Percentiles rank a stretch among this genome's conserved stretches.
These are phyloP conservation scores for Ochetophila trinervis DNA, from an alignment of 306 rosid genomes.

Conservation along the genomic window DNA sequence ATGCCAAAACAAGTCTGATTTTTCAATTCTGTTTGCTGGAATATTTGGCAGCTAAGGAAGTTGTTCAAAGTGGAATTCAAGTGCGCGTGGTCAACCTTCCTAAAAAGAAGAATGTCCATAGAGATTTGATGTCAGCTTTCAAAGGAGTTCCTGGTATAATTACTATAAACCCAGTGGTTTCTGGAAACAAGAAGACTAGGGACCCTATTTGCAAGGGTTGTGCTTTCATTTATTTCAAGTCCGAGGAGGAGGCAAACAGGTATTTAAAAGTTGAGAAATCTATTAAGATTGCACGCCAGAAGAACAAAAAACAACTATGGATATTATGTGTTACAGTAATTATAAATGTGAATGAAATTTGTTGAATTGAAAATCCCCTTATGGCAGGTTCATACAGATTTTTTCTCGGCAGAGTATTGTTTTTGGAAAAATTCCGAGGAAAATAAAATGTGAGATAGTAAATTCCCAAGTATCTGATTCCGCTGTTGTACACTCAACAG, in stretches of 20 bases:
- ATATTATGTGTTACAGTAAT: background rate
- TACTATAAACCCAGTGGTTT: slow-evolving; percentile 59
- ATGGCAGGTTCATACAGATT: slow-evolving; percentile 58
- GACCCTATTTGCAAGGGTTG: slow-evolving; percentile 92
- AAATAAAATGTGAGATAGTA: slow-evolving; percentile 64
- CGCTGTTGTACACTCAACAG: slow-evolving; percentile 15
- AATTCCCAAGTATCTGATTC: slow-evolving; percentile 34
- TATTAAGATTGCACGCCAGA: background rate
- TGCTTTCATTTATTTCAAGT: slow-evolving; percentile 73
- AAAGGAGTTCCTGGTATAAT: slow-evolving; percentile 57
- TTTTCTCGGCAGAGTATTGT: slow-evolving; percentile 49
- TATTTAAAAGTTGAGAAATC: slow-evolving; percentile 9
- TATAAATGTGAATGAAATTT: background rate
- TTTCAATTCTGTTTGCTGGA: slow-evolving; percentile 6
- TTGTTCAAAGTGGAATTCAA: slow-evolving; percentile 41
- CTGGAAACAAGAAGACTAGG: slow-evolving; percentile 87
- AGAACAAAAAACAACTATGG: background rate
- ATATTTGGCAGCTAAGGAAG: slow-evolving; percentile 40
- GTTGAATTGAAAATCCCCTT: slow-evolving; percentile 14
- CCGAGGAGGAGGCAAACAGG: slow-evolving; percentile 67
- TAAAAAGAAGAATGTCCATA: slow-evolving; percentile 67
- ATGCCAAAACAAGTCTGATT: background rate
- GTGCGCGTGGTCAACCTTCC: slow-evolving; percentile 74
- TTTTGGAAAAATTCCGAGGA: slow-evolving; percentile 79
- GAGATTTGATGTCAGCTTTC: slow-evolving; percentile 72